These are phyloP conservation scores for Kodamaea arcana DNA, from an alignment of 1,139 yeast genomes.

Conservation along the genomic window DNA sequence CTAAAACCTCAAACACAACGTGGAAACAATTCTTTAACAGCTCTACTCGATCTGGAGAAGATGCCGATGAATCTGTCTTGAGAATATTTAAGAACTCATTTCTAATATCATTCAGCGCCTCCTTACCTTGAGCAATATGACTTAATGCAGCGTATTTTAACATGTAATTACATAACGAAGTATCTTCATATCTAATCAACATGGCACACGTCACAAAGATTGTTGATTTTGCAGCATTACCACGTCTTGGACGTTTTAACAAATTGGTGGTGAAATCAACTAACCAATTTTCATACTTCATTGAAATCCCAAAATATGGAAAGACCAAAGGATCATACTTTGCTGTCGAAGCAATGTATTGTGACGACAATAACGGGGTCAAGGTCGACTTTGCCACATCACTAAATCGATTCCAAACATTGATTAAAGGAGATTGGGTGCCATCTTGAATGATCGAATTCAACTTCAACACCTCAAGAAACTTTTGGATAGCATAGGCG, in stretches of 20 bases:
- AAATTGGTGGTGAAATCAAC: slow-evolving; percentile 64
- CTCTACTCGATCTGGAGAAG: slow-evolving; percentile 51
- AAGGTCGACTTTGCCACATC: slow-evolving; percentile 71
- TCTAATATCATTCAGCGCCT: slow-evolving; percentile 43
- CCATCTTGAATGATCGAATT: slow-evolving; percentile 28
- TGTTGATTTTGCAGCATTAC: slow-evolving; percentile 20
- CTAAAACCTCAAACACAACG: slow-evolving; percentile 72
- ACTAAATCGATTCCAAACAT: slow-evolving; percentile 61
- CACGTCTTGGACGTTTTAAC: slow-evolving; percentile 37
- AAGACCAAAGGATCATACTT: slow-evolving; percentile 31
- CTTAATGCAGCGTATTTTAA: slow-evolving; percentile 76
- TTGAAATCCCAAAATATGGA: slow-evolving; percentile 33
- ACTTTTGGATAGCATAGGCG: slow-evolving; percentile 88
- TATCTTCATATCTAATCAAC: slow-evolving; percentile 68
- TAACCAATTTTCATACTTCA: slow-evolving; percentile 59
- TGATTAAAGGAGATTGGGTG: slow-evolving; percentile 20
- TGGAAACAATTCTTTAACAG: slow-evolving; percentile 63
- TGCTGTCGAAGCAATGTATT: slow-evolving; percentile 56
- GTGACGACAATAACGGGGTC: slow-evolving; percentile 70
- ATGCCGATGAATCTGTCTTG: slow-evolving; percentile 37
- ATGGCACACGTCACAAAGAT: slow-evolving; percentile 66
- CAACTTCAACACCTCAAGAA: slow-evolving; percentile 61
- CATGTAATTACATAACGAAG: slow-evolving; percentile 64
- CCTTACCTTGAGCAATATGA: slow-evolving; percentile 52
- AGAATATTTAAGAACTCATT: slow-evolving; percentile 60